These are phyloP conservation scores for Ceriops decandra DNA, from an alignment of 345 rosid genomes.

Conservation along the genomic window DNA sequence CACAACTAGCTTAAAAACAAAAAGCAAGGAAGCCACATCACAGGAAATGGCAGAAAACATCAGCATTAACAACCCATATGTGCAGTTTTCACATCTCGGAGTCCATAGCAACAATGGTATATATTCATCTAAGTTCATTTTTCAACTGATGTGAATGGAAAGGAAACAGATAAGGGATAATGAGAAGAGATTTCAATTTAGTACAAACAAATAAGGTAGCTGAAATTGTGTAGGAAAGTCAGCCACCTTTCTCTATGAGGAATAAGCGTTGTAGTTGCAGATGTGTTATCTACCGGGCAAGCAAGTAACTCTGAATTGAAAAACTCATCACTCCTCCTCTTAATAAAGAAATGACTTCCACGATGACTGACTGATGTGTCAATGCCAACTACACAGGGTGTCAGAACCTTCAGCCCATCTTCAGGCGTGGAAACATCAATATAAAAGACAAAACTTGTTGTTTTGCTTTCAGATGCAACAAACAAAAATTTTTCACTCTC, in stretches of 20 bases:
- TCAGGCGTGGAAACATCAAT: slow-evolving; percentile 60
- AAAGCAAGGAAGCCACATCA: background rate
- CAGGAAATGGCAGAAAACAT: background rate
- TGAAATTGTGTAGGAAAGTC: background rate
- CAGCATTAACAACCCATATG: background rate
- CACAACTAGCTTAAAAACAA: too few relatives aligned
- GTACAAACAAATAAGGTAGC: background rate
- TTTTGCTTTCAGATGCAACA: slow-evolving; percentile 70
- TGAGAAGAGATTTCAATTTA: background rate
- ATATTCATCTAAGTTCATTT: too few relatives aligned
- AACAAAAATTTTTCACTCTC: slow-evolving; percentile 71
- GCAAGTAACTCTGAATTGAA: slow-evolving; percentile 82
- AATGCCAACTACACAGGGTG: slow-evolving; percentile 67
- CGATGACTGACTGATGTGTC: slow-evolving; percentile 71
- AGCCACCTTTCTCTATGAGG: slow-evolving; percentile 79
- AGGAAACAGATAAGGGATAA: background rate
- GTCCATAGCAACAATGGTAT: too few relatives aligned
- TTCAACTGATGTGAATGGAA: too few relatives aligned
- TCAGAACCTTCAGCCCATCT: slow-evolving; percentile 68
- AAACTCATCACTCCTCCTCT: slow-evolving; percentile 64
- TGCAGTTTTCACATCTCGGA: too few relatives aligned
- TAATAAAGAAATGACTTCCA: slow-evolving; percentile 77
- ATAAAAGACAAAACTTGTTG: slow-evolving; percentile 59
- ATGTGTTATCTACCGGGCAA: slow-evolving; percentile 56
- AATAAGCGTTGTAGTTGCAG: slow-evolving; percentile 59